Evolutionary conservation across 2,329 filamentous ascomycete species (phyloP).

Genomic region (Colletotrichum chrysophilum): DNA sequence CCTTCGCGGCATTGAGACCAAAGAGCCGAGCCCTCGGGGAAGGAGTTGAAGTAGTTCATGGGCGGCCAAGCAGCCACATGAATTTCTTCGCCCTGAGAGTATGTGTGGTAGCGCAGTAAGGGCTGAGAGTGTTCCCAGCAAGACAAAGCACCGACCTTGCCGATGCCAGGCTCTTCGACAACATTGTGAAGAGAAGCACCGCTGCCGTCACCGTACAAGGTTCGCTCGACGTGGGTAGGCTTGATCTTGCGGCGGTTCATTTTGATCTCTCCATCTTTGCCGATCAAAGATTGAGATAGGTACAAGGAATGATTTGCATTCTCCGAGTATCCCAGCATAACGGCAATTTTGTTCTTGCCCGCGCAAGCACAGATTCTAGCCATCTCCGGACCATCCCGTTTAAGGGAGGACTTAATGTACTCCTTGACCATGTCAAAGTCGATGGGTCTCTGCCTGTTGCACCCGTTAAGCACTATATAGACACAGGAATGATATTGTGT

Average conservation of each 20-base stretch:
- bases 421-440: background rate
- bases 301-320: slow-evolving; percentile 49
- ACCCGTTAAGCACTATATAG: background rate
- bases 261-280: slow-evolving; percentile 40
- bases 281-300: slow-evolving; percentile 51
- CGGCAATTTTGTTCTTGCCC: slow-evolving; percentile 46
- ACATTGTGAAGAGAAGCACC: slow-evolving; percentile 41
- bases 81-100: slow-evolving; percentile 29
- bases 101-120: slow-evolving; percentile 38
- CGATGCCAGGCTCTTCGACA: slow-evolving; percentile 48
- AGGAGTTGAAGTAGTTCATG: background rate
- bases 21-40: background rate
- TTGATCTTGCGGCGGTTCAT: slow-evolving; percentile 54
- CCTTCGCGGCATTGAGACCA: background rate
- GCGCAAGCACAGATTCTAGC: slow-evolving; percentile 42
- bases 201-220: slow-evolving; percentile 17
- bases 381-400: slow-evolving; percentile 45
- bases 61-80: slow-evolving; percentile 32
- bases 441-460: background rate
- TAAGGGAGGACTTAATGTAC: slow-evolving; percentile 47
- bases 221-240: slow-evolving; percentile 56
- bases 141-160: slow-evolving; percentile 57
- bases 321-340: slow-evolving; percentile 55
- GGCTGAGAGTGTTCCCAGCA: slow-evolving; percentile 64
- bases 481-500: background rate